Conservation (phyloP, 2,329 filamentous ascomycete species). For the Sarocladium oryzae region DNA sequence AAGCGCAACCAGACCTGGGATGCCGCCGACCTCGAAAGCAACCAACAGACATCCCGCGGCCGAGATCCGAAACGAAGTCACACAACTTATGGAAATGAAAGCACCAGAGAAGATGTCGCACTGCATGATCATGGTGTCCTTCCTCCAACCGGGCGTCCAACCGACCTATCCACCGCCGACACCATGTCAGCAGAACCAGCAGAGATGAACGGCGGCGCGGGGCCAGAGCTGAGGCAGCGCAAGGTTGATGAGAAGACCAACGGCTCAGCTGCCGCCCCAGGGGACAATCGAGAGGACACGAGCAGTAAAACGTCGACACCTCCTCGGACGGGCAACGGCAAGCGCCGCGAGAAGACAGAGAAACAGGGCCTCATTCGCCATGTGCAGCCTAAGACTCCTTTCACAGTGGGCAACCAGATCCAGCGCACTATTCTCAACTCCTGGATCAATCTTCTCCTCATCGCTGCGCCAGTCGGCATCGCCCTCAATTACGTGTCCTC, state of each 20-base stretch:
- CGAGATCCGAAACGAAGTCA: slow-evolving; percentile 13
- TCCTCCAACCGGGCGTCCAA: slow-evolving; percentile 16
- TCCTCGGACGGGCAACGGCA: neutral
- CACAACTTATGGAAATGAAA: slow-evolving; percentile 13
- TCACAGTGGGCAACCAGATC: slow-evolving; percentile 58
- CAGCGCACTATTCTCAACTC: slow-evolving; percentile 71
- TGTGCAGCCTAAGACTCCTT: slow-evolving; percentile 45
- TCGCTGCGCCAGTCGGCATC: slow-evolving; percentile 76
- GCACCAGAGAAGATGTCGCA: slow-evolving; percentile 19
- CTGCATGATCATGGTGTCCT: slow-evolving; percentile 22
- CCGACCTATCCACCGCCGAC: slow-evolving; percentile 20
- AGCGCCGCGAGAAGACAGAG: slow-evolving; percentile 24
- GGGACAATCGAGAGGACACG: neutral
- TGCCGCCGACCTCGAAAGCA: slow-evolving; percentile 24
- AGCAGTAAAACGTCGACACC: neutral
- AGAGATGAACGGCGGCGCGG: neutral
- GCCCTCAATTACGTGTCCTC: slow-evolving; percentile 56
- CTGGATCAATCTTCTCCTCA: slow-evolving; percentile 77
- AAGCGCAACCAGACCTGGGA: slow-evolving; percentile 28
- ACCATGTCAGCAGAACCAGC: slow-evolving; percentile 14
- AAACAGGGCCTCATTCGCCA: slow-evolving; percentile 36
- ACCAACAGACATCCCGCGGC: slow-evolving; percentile 13
- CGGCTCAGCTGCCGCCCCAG: neutral
- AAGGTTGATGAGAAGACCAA: slow-evolving; percentile 1
- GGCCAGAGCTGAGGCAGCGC: neutral